Conservation (phyloP, 768 basidiomycete species). For the Royoungia palumana region DNA sequence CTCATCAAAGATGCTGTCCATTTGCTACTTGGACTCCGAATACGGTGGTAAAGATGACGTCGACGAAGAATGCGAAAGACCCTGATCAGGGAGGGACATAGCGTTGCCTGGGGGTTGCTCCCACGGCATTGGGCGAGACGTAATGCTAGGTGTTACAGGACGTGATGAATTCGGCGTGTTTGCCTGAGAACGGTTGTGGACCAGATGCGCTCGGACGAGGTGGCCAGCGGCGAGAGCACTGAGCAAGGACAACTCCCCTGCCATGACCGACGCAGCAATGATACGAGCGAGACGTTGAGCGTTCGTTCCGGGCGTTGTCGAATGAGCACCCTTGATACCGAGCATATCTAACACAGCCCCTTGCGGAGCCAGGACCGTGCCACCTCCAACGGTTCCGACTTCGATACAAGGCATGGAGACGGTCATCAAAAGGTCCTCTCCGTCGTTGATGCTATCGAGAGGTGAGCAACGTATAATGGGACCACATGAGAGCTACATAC, state of each 20-base stretch:
- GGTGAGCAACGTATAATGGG: slow-evolving; percentile 3
- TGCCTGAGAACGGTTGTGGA: slow-evolving; percentile 83
- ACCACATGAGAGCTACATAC: slow-evolving; percentile 43
- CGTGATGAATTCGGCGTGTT: slow-evolving; percentile 70
- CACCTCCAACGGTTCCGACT: slow-evolving; percentile 96
- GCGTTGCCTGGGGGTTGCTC: slow-evolving; percentile 15
- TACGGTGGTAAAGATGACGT: slow-evolving; percentile 45
- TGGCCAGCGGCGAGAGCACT: slow-evolving; percentile 94
- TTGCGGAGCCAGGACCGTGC: slow-evolving; percentile 90
- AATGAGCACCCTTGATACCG: slow-evolving; percentile 87
- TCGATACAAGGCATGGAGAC: slow-evolving; percentile 99
- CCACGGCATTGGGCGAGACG: slow-evolving; percentile 24
- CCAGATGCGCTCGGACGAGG: slow-evolving; percentile 89
- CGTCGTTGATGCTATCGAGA: slow-evolving; percentile 68
- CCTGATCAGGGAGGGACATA: slow-evolving; percentile 2
- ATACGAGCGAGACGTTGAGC: slow-evolving; percentile 86
- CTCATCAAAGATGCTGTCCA: slow-evolving; percentile 2
- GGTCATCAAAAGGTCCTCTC: slow-evolving; percentile 88
- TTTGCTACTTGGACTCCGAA: slow-evolving; percentile 24
- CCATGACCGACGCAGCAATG: slow-evolving; percentile 93
- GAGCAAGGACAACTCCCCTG: slow-evolving; percentile 90
- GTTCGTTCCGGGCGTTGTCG: slow-evolving; percentile 82
- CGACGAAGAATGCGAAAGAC: slow-evolving; percentile 35
- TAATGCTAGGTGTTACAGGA: slow-evolving; percentile 55
- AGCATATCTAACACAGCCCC: slow-evolving; percentile 90